These are phyloP conservation scores for Coemansia sp. DNA, from an alignment of 192 early-diverging fungal genomes.

Conservation along the genomic window DNA sequence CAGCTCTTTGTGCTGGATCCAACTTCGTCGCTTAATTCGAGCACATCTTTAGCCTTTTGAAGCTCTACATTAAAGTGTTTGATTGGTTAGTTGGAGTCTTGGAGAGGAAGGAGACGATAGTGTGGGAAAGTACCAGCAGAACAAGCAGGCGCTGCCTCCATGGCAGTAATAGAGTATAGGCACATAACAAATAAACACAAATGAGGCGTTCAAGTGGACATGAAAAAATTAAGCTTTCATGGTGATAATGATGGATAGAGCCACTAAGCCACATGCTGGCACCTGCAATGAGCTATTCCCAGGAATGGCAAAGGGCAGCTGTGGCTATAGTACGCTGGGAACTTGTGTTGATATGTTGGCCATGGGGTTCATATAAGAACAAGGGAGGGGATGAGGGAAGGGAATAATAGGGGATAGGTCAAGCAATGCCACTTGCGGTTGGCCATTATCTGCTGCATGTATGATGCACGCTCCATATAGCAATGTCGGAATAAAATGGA, in stretches of 20 bases:
- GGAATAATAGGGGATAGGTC: too few species aligned
- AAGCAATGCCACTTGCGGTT: too few species aligned
- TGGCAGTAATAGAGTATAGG: conserved; percentile 5
- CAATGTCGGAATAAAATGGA: conserved; percentile 2
- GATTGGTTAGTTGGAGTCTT: background rate
- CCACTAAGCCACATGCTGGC: conserved; percentile 4
- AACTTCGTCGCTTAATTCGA: conserved; percentile 37
- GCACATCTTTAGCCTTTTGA: conserved; percentile 41
- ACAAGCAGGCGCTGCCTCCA: background rate
- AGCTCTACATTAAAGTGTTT: conserved; percentile 27
- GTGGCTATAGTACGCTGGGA: conserved; percentile 5
- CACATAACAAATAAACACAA: conserved; percentile 8
- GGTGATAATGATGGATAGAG: conserved; percentile 1
- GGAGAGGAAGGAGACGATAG: background rate
- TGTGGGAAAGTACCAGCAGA: conserved; percentile 12
- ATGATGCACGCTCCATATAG: conserved; percentile 6
- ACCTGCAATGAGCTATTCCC: conserved; percentile 1
- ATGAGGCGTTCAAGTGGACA: background rate
- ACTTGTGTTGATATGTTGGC: background rate
- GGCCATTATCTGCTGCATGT: background rate
- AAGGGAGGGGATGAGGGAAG: too few species aligned
- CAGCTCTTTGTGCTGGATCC: conserved; percentile 50
- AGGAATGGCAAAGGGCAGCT: background rate
- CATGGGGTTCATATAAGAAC: too few species aligned
- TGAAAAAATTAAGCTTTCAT: background rate